Evolutionary conservation across 257 asterid genomes (phyloP), one percentile per base, ranked within the genome.

Genomic region (Phtheirospermum japonicum): DNA sequence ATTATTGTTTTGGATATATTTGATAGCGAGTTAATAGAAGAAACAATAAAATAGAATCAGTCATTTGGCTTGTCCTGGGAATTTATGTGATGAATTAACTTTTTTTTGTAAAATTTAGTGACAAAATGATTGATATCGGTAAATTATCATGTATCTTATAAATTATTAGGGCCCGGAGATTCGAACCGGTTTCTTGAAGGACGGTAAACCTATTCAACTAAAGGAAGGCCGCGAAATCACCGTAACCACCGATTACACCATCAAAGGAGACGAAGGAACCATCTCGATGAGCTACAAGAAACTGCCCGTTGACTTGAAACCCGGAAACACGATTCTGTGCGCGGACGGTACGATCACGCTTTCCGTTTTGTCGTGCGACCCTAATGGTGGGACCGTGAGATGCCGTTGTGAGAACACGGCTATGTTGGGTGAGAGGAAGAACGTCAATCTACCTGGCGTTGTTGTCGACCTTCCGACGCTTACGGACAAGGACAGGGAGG

Each of bases 381-480:
- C 81, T n/a, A 64, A 70, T 4, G 77, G 74, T 61, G 96, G 92
- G 66, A 75, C 86, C 0, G 95, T 83, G 79, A 73, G 78, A 63
- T 88, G 96, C 65, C 86, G 89, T 19, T 88, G 95, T 23, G 85
- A 85, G 66, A 88, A 88, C 79, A 81, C 92, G 6, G 89, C 95
- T 17, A 76, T 77, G 81, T 71, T 88, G 48, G 94, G 96, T 0
- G 96, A 88, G 86, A 82, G 92, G 63, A 88, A 88, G 67, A 88
- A 88, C 34, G 96, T 88, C 3, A 88, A 88, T 69, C 75, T 88
- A 59, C 96, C 96, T 16, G 96, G 96, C 17, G 82, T 88, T 17
- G 88, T 88, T 0, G 96, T 88, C 70, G 95, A 88, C 76, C 96
- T 88, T 52, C 96, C 96, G 0, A 88, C 96, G 17, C 85, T 88